Evolutionary conservation across 805 yeast species (phyloP), one percentile per base, ranked within the genome.

Genomic region (Candida nanaspora): DNA sequence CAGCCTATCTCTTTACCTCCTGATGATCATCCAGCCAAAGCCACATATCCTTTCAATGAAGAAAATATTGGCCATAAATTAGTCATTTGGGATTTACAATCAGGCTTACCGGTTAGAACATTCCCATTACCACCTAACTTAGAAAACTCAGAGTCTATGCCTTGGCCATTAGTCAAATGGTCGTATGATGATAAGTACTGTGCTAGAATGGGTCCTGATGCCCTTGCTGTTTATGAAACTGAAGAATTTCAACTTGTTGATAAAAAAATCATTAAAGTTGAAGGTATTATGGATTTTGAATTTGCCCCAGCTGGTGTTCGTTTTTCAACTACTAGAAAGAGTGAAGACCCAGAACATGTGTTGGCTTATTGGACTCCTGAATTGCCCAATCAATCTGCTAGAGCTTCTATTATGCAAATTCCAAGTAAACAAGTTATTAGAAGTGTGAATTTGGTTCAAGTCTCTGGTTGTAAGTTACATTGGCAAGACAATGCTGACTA

Each of bases 311-410:
- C 87, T 20, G 84, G 86, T 50, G 85, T 87, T 39, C 70, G 75
- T 51, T 70, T 86, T 41, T 75, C 78, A 35, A 76, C 74, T 43
- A 65, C 77, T 41, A 61, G 59, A 43, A 74, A 68, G 50, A 72
- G 67, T 43, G 68, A 60, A 31, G 77, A 72, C 43, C 72, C 69
- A 33, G 80, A 80, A 42, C 81, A 81, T 52, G 67, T 88, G 28
- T 72, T 93, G 51, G 80, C 95, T 26, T 93, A 82, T 70, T 93
- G 98, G 98, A 88, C 96, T 36, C 99, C 99, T 41, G 99, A 93
- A 69, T 68, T 80, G 40, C 43, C 56, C 21, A 91, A 93, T 65
- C 96, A 89, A 70, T 84, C 96, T 35, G 97, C 98, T 23, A 83
- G 95, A 63, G 98, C 91, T 43, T 78, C 94, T 20, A 67, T 93